These are phyloP conservation scores for Aleurites moluccanus DNA, from an alignment of 441 rosid genomes.

Conservation along the genomic window DNA sequence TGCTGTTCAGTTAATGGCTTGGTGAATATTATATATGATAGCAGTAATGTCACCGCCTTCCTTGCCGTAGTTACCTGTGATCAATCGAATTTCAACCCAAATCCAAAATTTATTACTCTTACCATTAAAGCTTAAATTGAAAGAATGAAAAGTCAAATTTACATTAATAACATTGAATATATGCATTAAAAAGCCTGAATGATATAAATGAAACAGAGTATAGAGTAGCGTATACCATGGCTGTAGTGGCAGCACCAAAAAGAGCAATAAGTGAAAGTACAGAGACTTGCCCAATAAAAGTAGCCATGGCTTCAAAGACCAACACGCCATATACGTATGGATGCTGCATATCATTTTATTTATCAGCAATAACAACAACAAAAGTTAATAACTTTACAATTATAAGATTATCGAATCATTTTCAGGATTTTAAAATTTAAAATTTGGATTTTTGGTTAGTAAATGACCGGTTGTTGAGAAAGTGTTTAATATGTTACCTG, in stretches of 20 bases:
- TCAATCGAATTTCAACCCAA: not conserved
- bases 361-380: slow-evolving; percentile 7
- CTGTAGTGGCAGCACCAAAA: slow-evolving; percentile 90
- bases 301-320: slow-evolving; percentile 93
- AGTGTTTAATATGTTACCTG: slow-evolving; percentile 61
- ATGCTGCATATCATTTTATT: slow-evolving; percentile 46
- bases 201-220: not conserved
- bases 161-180: not conserved
- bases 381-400: not conserved
- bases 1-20: slow-evolving; percentile 85
- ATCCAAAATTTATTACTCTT: not conserved
- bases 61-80: slow-evolving; percentile 86
- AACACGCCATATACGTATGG: slow-evolving; percentile 78
- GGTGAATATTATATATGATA: slow-evolving; percentile 80
- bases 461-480: no score
- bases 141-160: not conserved
- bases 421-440: no score
- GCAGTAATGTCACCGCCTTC: slow-evolving; percentile 74
- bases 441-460: no score
- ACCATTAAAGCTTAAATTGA: no score
- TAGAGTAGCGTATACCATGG: slow-evolving; percentile 54
- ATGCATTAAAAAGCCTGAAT: not conserved
- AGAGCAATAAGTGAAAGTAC: slow-evolving; percentile 83
- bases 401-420: no score
- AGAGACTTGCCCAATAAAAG: slow-evolving; percentile 85